A percentile compares a stretch with the other conserved stretches of the same genome.
These are phyloP conservation scores for Clavaria fumosa DNA, from an alignment of 768 basidiomycete genomes.

Conservation along the genomic window DNA sequence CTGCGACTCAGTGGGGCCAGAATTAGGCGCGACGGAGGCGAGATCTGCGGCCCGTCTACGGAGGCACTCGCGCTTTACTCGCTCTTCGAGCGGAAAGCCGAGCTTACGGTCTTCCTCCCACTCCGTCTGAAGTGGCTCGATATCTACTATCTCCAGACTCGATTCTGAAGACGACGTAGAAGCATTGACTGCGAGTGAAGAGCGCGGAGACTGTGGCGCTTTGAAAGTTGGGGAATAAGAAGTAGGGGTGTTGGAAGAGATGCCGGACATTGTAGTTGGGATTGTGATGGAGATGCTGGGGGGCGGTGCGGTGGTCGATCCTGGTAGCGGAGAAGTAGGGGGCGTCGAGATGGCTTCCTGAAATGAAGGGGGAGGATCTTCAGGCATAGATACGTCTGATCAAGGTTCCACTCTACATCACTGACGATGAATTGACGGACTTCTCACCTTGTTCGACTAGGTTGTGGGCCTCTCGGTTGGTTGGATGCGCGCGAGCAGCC, in stretches of 20 bases:
- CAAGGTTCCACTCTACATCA: constrained; percentile 3
- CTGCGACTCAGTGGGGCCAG: neutral
- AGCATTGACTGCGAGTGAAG: constrained; percentile 4
- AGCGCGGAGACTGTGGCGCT: constrained; percentile 5
- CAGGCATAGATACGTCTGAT: constrained; percentile 27
- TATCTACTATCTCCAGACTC: constrained; percentile 34
- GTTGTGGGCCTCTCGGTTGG: constrained; percentile 14
- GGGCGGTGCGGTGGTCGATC: constrained; percentile 12
- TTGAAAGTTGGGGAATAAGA: constrained; percentile 8
- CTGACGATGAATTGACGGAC: constrained; percentile 7
- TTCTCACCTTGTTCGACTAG: constrained; percentile 13
- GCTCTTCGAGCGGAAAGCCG: constrained; percentile 26
- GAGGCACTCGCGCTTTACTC: constrained; percentile 22
- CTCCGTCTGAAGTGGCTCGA: constrained; percentile 21
- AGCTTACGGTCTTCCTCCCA: constrained; percentile 26
- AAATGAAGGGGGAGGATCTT: constrained; percentile 66
- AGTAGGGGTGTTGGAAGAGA: constrained; percentile 4
- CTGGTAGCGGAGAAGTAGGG: constrained; percentile 24
- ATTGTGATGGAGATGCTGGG: constrained; percentile 9
- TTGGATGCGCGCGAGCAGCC: too few species aligned
- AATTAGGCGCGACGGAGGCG: constrained; percentile 12
- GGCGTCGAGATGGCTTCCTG: constrained; percentile 47
- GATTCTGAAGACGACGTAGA: constrained; percentile 9
- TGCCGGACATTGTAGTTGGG: constrained; percentile 1
- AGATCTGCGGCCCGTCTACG: constrained; percentile 21